phyloP scores from a whole-genome alignment of 176 grass and related monocot genomes.

The Ampelocalamus luodianensis region DNA sequence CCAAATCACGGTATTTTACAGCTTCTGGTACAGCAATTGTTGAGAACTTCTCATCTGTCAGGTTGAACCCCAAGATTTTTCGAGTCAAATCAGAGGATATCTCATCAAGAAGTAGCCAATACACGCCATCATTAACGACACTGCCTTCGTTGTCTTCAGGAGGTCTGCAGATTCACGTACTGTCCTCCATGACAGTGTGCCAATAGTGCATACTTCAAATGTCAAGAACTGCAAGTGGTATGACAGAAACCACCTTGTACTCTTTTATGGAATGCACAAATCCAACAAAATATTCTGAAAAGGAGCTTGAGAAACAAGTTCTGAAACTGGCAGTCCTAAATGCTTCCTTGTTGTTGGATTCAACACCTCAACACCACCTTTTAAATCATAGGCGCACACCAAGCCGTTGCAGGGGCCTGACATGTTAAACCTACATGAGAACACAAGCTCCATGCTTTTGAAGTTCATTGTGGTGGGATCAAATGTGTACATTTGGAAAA shows the following conservation, averaged over 20 bases:
- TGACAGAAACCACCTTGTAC: constrained; percentile 55
- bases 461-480: constrained; percentile 51
- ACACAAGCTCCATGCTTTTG: constrained; percentile 42
- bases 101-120: constrained; percentile 53
- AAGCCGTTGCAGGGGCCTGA: constrained; percentile 56
- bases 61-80: constrained; percentile 44
- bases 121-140: constrained; percentile 44
- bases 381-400: constrained; percentile 50
- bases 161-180: constrained; percentile 37
- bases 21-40: constrained; percentile 31
- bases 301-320: neutral
- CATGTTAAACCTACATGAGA: constrained; percentile 53
- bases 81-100: constrained; percentile 26
- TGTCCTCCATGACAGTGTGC: constrained; percentile 38
- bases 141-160: constrained; percentile 45
- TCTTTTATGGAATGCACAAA: constrained; percentile 47
- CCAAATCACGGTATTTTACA: constrained; percentile 44
- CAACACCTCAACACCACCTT: constrained; percentile 46
- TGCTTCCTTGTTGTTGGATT: constrained; percentile 54
- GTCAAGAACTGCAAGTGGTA: constrained; percentile 45
- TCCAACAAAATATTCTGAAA: constrained; percentile 62
- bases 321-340: constrained; percentile 43
- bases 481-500: constrained; percentile 52
- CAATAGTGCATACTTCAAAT: constrained; percentile 55
- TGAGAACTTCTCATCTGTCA: constrained; percentile 45